Evolutionary conservation across 1,284 basidiomycete species (phyloP), one percentile per base, ranked within the genome.

Genomic region (Marasmius oreades): DNA sequence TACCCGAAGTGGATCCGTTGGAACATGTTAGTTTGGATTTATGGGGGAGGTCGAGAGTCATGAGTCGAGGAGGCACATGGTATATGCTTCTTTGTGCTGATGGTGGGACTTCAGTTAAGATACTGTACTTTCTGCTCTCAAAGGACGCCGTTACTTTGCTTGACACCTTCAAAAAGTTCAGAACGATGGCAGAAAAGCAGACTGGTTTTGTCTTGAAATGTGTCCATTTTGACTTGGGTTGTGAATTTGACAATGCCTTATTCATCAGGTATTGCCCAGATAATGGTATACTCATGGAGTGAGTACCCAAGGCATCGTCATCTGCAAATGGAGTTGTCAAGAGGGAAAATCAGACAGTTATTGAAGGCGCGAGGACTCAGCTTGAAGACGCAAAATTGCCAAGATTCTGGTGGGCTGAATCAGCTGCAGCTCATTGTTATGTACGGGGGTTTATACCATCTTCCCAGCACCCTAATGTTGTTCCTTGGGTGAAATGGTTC

Each of bases 301-400:
- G 26, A 5, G 34, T 62, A 6, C 61, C 61, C 11, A 62, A 60
- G 28, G 61, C 53, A 1, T 60, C 58, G 7, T 60, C 58, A 46
- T 26, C 55, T 5, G 58, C 58, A 0, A 56, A 60, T 44, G 55
- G 58, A 1, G 51, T 53, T 20, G 58, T 57, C 0, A 55, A 60
- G 33, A 45, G 56, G 1, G 55, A 42, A 1, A 60, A 60, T 20
- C 24, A 45, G 4, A 60, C 58, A 34, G 5, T 42, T 14, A 54
- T 59, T 3, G 51, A 48, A n/a, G 55, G 58, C 8, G 44, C 51
- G 1, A 26, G 39, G 1, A 46, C 18, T 36, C 57, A 52, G 48
- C n/a, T 22, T 53, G 28, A 44, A 18, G 53, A 57, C 22, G 18
- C 45, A 5, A 12, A 51, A 4, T 52, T 55, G 24, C 5, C 14